Conservation (phyloP, 306 rosid genomes). For the Casuarina cunninghamiana region DNA sequence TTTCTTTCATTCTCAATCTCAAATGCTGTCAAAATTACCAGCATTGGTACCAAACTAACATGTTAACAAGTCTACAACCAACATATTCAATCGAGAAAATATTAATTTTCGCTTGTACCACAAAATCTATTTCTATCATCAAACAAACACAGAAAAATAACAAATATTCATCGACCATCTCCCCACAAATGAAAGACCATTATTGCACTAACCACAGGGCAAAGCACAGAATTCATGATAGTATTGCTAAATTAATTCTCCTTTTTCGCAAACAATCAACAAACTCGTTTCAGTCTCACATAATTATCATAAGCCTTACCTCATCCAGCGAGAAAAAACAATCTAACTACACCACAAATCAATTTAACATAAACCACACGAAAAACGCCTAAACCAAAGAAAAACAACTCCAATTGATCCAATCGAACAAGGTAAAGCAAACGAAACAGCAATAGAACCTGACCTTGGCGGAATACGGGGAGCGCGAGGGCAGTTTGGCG, state of each 20-base stretch:
- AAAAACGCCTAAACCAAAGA: not conserved
- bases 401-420: not conserved
- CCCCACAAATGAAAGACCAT: not conserved
- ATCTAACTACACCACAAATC: not conserved
- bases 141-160: not conserved
- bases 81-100: not conserved
- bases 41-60: not conserved
- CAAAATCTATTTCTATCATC: not conserved
- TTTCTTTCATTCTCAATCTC: not conserved
- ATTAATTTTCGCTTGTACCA: not conserved
- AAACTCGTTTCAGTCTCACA: not conserved
- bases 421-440: not conserved
- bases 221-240: not conserved
- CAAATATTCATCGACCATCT: not conserved
- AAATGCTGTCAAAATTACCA: not conserved
- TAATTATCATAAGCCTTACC: not conserved
- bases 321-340: not conserved
- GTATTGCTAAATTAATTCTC: not conserved
- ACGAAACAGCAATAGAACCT: not conserved
- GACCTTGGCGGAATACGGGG: constrained; percentile 48
- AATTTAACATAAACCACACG: not conserved
- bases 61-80: not conserved
- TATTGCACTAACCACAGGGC: not conserved
- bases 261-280: not conserved
- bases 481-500: constrained; percentile 25